These are phyloP conservation scores for Marchantia paleacea DNA, from an alignment of 225 moss, liverwort and hornwort genomes.

Conservation along the genomic window DNA sequence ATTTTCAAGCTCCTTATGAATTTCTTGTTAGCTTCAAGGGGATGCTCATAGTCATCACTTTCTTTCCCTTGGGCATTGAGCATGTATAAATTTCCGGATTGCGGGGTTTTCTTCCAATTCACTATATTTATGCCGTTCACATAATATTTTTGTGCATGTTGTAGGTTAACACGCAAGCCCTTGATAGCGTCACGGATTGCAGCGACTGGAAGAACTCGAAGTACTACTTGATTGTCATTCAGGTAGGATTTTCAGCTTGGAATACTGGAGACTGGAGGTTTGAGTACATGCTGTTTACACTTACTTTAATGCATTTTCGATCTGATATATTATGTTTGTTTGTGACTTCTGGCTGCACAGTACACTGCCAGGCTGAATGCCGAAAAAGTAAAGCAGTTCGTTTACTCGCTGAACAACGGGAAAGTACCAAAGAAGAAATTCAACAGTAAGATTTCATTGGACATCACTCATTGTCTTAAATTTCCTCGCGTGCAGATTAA, in stretches of 20 bases:
- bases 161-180: conserved; percentile 90
- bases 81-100: background rate
- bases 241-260: conserved; percentile 41
- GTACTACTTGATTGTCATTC: conserved; percentile 79
- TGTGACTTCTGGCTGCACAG: conserved; percentile 37
- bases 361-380: conserved; percentile 84
- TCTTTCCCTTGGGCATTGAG: background rate
- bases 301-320: background rate
- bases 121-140: background rate
- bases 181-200: conserved; percentile 79
- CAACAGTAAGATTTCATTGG: conserved; percentile 56
- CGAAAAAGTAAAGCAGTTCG: conserved; percentile 81
- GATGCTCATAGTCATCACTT: background rate
- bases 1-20: background rate
- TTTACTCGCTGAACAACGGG: conserved; percentile 73
- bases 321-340: background rate
- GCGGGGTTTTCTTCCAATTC: background rate
- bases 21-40: background rate
- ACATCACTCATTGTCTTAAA: too few species aligned
- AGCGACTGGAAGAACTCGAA: conserved; percentile 78
- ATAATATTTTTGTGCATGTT: background rate
- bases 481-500: too few species aligned
- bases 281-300: background rate
- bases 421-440: conserved; percentile 82
- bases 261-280: background rate